Percentiles rank a stretch among this genome's conserved stretches.
These are phyloP conservation scores for Magnolia sinica DNA, from an alignment of 164 flowering plant genomes.

Conservation along the genomic window DNA sequence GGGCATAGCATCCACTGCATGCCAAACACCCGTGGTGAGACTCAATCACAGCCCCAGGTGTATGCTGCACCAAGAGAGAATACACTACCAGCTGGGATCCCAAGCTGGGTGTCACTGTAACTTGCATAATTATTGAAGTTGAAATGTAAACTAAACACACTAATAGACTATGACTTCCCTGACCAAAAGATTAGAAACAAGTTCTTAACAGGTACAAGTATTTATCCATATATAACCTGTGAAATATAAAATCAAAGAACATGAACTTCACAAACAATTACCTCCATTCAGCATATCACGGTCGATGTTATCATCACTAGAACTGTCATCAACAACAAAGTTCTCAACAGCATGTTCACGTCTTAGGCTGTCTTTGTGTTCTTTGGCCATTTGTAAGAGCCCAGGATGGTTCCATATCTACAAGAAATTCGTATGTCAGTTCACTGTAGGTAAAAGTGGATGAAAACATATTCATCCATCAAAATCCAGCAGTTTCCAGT, in stretches of 20 bases:
- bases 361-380: slow-evolving; percentile 43
- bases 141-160: too few species aligned
- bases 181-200: not conserved
- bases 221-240: not conserved
- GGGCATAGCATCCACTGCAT: too few species aligned
- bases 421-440: not conserved
- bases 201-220: not conserved
- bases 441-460: not conserved
- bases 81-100: not conserved
- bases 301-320: slow-evolving; percentile 85
- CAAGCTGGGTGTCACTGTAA: too few species aligned
- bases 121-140: too few species aligned
- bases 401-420: slow-evolving; percentile 99
- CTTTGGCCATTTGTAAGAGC: slow-evolving; percentile 76
- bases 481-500: not conserved
- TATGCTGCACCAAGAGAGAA: too few species aligned
- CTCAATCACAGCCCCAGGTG: too few species aligned
- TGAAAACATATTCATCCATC: not conserved
- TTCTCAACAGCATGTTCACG: slow-evolving; percentile 71
- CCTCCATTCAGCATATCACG: slow-evolving; percentile 59
- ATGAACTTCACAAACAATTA: slow-evolving; percentile 16
- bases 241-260: too few species aligned
- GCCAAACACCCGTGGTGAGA: too few species aligned
- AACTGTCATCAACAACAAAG: slow-evolving; percentile 73
- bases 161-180: not conserved